Evolutionary conservation across 768 basidiomycete species (phyloP).

Genomic region (Brasilioporus rufonigricans): DNA sequence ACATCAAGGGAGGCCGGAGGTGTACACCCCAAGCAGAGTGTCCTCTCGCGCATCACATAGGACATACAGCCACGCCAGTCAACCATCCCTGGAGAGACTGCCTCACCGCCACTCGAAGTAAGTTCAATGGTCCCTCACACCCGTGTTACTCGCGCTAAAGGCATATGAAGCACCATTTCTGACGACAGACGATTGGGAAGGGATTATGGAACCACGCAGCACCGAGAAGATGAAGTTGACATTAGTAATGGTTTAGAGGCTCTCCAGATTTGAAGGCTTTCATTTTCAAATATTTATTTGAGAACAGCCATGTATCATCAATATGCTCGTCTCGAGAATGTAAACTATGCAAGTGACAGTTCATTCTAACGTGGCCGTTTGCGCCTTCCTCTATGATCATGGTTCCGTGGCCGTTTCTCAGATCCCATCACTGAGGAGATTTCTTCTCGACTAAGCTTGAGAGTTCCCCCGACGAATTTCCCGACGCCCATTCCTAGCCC

Average conservation of each 20-base stretch:
- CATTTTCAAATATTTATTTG: constrained; percentile 4
- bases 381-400: not conserved
- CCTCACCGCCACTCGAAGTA: constrained; percentile 19
- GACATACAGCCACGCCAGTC: constrained; percentile 18
- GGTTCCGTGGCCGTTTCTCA: constrained; percentile 3
- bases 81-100: constrained; percentile 15
- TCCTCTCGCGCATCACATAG: constrained; percentile 31
- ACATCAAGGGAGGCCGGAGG: constrained; percentile 13
- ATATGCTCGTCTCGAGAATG: constrained; percentile 2
- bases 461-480: constrained; percentile 64
- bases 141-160: constrained; percentile 5
- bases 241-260: constrained; percentile 22
- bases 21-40: constrained; percentile 17
- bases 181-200: constrained; percentile 30
- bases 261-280: constrained; percentile 21
- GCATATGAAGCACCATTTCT: constrained; percentile 13
- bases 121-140: constrained; percentile 1
- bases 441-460: constrained; percentile 64
- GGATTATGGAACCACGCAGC: constrained; percentile 17
- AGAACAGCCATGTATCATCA: constrained; percentile 3
- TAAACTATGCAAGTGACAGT: not conserved
- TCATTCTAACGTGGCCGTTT: constrained; percentile 7
- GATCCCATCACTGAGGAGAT: constrained; percentile 40
- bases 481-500: constrained; percentile 81
- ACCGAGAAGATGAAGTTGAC: constrained; percentile 21